Conservation (phyloP, 2,329 filamentous ascomycete genomes). For the Colletotrichum cordylinicola region DNA sequence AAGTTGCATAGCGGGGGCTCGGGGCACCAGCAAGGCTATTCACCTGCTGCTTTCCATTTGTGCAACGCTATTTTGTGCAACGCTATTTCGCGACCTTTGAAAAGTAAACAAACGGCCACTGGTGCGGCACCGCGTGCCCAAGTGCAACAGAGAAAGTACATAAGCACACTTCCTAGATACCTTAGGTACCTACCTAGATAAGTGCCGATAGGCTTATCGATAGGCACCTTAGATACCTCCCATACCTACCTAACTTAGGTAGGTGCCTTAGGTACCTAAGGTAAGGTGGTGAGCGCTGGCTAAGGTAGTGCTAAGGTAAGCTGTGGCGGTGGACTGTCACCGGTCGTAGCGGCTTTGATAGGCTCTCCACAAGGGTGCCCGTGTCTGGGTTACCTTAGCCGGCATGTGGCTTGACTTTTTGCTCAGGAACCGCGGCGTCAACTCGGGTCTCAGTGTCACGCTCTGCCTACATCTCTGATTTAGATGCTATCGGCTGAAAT, state of each 20-base stretch:
- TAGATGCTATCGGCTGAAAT: neutral
- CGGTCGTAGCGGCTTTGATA: neutral
- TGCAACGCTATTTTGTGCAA: neutral
- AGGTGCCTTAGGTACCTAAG: too few relatives aligned
- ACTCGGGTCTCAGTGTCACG: conserved; percentile 2
- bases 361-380: neutral
- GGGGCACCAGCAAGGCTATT: neutral
- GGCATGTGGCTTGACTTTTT: neutral
- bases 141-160: too few relatives aligned
- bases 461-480: conserved; percentile 1
- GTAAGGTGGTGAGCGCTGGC: too few relatives aligned
- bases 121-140: neutral
- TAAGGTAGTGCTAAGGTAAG: too few relatives aligned
- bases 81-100: neutral
- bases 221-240: too few relatives aligned
- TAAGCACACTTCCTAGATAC: too few relatives aligned
- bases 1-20: neutral
- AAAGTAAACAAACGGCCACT: neutral
- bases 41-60: neutral
- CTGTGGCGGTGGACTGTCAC: neutral
- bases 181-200: too few relatives aligned
- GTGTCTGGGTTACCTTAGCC: neutral
- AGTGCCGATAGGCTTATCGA: too few relatives aligned
- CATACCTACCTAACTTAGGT: too few relatives aligned
- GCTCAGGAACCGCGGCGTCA: conserved; percentile 1